These are phyloP conservation scores for Thelonectria discophora DNA, from an alignment of 2,329 filamentous ascomycete genomes.

Conservation along the genomic window DNA sequence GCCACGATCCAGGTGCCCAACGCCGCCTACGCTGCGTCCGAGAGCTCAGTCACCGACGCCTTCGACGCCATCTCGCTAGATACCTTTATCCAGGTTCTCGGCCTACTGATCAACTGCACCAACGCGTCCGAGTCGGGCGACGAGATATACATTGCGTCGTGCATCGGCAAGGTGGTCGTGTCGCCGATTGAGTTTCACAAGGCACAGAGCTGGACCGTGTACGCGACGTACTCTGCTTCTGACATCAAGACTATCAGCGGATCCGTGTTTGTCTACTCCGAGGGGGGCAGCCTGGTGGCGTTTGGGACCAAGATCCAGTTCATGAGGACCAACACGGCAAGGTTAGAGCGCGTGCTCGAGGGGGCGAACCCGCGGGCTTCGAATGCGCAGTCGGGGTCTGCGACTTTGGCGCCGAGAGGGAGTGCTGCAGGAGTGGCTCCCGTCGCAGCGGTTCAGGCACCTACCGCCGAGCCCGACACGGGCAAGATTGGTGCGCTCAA, in stretches of 20 bases:
- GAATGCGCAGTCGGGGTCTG: background rate
- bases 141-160: slow-evolving; percentile 29
- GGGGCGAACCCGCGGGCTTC: slow-evolving; percentile 11
- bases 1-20: slow-evolving; percentile 29
- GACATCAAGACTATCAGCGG: slow-evolving; percentile 28
- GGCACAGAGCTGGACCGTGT: slow-evolving; percentile 27
- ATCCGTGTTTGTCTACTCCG: slow-evolving; percentile 29
- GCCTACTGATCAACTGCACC: slow-evolving; percentile 34
- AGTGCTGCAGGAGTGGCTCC: background rate
- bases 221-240: slow-evolving; percentile 27
- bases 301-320: slow-evolving; percentile 31
- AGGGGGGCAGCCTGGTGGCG: slow-evolving; percentile 18
- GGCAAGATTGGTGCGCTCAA: slow-evolving; percentile 12
- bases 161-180: slow-evolving; percentile 29
- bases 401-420: background rate
- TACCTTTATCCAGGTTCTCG: slow-evolving; percentile 35
- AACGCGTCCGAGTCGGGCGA: slow-evolving; percentile 21
- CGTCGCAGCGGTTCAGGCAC: slow-evolving; percentile 1
- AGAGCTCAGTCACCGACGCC: slow-evolving; percentile 25
- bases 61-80: slow-evolving; percentile 35
- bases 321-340: slow-evolving; percentile 24
- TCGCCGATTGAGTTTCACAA: slow-evolving; percentile 26
- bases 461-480: background rate
- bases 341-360: slow-evolving; percentile 30
- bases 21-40: slow-evolving; percentile 8